phyloP scores from a whole-genome alignment of 768 basidiomycete genomes.

The Royoungia palumana region DNA sequence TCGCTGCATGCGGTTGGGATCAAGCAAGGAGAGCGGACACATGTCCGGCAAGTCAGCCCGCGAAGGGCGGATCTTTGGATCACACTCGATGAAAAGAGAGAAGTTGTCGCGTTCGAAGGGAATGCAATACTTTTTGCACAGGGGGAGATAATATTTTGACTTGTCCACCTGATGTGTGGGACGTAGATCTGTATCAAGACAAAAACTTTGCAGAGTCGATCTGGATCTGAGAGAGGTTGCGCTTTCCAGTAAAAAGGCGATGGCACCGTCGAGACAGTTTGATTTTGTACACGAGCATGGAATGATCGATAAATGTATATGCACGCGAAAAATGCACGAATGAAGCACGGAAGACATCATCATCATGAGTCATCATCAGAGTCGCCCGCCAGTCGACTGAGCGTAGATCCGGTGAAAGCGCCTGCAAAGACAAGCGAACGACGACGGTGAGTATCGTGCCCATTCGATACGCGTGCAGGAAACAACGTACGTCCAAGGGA shows the following conservation, averaged over 20 bases:
- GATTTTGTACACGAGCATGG: conserved; percentile 5
- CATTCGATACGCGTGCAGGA: background rate
- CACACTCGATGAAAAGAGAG: conserved; percentile 33
- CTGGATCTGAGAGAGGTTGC: no score
- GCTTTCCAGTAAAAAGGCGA: no score
- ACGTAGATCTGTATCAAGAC: no score
- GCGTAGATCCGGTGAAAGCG: conserved; percentile 27
- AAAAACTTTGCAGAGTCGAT: background rate
- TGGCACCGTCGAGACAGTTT: background rate
- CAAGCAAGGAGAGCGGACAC: conserved; percentile 33
- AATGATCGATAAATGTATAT: conserved; percentile 2
- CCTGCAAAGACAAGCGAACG: conserved; percentile 10
- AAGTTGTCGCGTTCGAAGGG: conserved; percentile 35
- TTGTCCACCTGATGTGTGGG: background rate
- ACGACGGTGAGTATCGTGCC: background rate
- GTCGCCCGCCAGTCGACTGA: conserved; percentile 26
- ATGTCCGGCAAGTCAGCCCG: conserved; percentile 48
- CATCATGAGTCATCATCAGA: conserved; percentile 30
- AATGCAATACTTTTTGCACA: conserved; percentile 20
- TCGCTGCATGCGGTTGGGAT: background rate
- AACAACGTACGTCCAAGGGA: conserved; percentile 34
- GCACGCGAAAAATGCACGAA: conserved; percentile 9
- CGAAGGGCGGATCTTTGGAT: conserved; percentile 46
- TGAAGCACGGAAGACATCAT: background rate
- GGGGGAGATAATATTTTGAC: background rate